These are phyloP conservation scores for Sutorius australiensis DNA, from an alignment of 768 basidiomycete species.

Conservation along the genomic window DNA sequence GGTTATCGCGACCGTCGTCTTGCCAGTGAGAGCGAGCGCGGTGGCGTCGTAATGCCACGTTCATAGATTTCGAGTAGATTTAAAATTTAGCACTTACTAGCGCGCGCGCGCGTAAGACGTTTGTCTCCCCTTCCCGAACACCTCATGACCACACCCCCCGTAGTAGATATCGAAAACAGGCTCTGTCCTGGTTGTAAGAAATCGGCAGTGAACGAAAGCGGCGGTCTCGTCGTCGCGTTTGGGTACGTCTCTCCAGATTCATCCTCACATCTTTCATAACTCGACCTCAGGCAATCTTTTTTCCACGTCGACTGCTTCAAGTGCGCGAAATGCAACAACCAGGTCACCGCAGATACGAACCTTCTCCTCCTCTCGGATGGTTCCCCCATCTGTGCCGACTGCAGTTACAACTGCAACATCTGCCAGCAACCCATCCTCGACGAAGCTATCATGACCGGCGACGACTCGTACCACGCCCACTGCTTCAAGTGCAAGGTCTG, in stretches of 20 bases:
- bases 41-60: too few relatives aligned
- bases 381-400: slow-evolving; percentile 91
- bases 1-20: too few relatives aligned
- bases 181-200: slow-evolving; percentile 79
- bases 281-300: slow-evolving; percentile 68
- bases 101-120: too few relatives aligned
- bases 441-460: slow-evolving; percentile 99
- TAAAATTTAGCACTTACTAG: too few relatives aligned
- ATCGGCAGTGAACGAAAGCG: slow-evolving; percentile 75
- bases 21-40: too few relatives aligned
- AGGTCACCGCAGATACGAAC: slow-evolving; percentile 95
- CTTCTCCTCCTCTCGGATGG: slow-evolving; percentile 96
- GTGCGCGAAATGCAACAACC: slow-evolving; percentile 91
- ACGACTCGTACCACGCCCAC: slow-evolving; percentile 97
- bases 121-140: not conserved
- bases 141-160: not conserved
- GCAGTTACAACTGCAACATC: slow-evolving; percentile 94
- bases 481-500: slow-evolving; percentile 99
- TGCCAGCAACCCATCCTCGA: slow-evolving; percentile 93
- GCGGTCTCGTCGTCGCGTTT: slow-evolving; percentile 91
- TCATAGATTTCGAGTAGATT: too few relatives aligned
- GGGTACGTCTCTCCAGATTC: slow-evolving; percentile 48
- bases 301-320: slow-evolving; percentile 96
- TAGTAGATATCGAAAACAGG: slow-evolving; percentile 46
- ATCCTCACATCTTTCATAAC: slow-evolving; percentile 4